Conservation (phyloP, 1,139 yeast genomes). For the Diutina rugosa region DNA sequence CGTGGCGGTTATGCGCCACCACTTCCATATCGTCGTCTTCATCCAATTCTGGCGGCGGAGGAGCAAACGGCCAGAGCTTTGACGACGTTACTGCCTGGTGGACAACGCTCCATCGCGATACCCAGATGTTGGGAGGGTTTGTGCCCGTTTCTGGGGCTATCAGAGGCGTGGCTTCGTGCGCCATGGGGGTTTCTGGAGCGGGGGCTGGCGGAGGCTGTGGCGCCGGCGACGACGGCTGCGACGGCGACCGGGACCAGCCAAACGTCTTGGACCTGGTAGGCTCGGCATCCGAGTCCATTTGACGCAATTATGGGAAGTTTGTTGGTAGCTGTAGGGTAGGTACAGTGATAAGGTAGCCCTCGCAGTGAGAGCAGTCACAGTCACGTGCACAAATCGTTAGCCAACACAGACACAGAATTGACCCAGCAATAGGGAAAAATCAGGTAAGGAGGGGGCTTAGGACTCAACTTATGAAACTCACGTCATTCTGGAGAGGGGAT, state of each 20-base stretch:
- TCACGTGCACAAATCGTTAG: not conserved
- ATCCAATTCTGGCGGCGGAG: not conserved
- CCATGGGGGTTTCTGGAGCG: not conserved
- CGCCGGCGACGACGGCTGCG: not conserved
- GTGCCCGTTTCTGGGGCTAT: no score
- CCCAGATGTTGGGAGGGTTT: not conserved
- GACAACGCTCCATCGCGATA: not conserved
- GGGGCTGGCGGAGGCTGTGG: not conserved
- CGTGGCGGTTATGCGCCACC: not conserved
- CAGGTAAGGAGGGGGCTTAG: no score
- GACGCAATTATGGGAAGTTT: not conserved
- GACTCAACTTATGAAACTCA: no score
- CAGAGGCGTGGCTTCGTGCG: no score
- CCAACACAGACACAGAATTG: not conserved
- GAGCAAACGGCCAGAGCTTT: not conserved
- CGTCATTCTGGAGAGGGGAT: no score
- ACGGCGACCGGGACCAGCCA: not conserved
- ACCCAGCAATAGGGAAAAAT: no score
- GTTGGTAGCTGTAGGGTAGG: no score
- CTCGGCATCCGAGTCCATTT: not conserved
- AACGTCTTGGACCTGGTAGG: not conserved
- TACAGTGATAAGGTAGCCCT: no score
- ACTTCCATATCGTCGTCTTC: not conserved
- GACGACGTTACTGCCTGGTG: not conserved
- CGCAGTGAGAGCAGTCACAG: not conserved